Percentiles rank a stretch among this genome's conserved stretches.
Conservation (phyloP, 768 basidiomycete genomes). For the Termitomyces eurrhizus region DNA sequence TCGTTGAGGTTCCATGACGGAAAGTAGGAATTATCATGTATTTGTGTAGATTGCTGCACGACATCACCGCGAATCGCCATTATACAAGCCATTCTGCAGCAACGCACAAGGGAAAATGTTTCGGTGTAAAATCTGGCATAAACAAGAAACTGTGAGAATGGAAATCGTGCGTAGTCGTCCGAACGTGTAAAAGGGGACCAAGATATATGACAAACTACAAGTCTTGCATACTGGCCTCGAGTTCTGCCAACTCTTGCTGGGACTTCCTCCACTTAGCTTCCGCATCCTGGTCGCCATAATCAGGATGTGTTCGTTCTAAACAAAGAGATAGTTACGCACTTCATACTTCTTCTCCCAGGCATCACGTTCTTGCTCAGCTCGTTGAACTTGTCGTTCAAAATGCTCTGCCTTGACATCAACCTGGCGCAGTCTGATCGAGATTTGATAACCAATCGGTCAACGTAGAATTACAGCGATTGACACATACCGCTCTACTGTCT, state of each 20-base stretch:
- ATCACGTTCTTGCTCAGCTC: constrained; percentile 89
- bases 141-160: constrained; percentile 7
- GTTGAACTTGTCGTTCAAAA: constrained; percentile 87
- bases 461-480: background rate
- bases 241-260: constrained; percentile 81
- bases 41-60: background rate
- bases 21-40: constrained; percentile 1
- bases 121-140: constrained; percentile 12
- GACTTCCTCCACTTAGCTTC: constrained; percentile 65
- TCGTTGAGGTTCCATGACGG: constrained; percentile 62
- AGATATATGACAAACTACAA: constrained; percentile 35
- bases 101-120: background rate
- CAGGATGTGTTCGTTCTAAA: background rate
- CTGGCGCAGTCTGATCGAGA: constrained; percentile 69
- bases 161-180: constrained; percentile 1
- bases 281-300: constrained; percentile 52
- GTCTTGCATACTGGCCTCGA: constrained; percentile 71
- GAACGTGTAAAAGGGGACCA: constrained; percentile 1
- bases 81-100: constrained; percentile 1
- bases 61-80: background rate
- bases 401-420: constrained; percentile 99
- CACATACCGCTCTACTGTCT: constrained; percentile 92
- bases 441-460: constrained; percentile 17
- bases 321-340: constrained; percentile 40
- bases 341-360: constrained; percentile 93